These are phyloP conservation scores for Cupressus sempervirens DNA, from an alignment of 75 land plant species.

Conservation along the genomic window DNA sequence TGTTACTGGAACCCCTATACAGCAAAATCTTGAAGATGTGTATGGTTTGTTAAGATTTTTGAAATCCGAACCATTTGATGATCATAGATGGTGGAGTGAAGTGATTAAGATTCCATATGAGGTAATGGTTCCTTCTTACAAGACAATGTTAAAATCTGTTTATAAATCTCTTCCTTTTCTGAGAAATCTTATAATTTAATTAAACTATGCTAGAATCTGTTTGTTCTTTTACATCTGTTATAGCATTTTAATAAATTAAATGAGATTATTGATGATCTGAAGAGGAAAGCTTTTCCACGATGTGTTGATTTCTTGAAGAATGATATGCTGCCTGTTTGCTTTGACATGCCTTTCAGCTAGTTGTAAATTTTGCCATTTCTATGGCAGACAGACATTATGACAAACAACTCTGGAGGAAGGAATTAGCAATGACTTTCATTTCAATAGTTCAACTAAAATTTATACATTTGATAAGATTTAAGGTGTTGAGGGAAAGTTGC, in stretches of 20 bases:
- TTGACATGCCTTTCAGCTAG: background rate
- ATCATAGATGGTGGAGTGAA: slow-evolving; percentile 80
- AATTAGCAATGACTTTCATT: background rate
- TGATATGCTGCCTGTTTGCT: background rate
- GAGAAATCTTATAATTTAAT: background rate
- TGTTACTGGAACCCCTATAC: slow-evolving; percentile 97
- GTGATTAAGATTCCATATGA: slow-evolving; percentile 87
- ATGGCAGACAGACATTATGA: background rate
- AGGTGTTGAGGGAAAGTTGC: background rate
- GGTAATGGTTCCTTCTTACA: slow-evolving; percentile 34
- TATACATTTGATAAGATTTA: background rate
- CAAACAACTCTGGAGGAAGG: background rate
- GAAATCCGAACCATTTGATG: slow-evolving; percentile 69
- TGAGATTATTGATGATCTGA: background rate
- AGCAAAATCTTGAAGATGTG: slow-evolving; percentile 84
- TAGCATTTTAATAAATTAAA: slow-evolving; percentile 7
- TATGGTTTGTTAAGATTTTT: slow-evolving; percentile 83
- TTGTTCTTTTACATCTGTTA: slow-evolving; percentile 9
- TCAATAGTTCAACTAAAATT: background rate
- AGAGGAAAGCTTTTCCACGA: background rate
- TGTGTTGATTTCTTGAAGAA: background rate
- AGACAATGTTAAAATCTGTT: background rate
- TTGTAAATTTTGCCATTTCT: background rate
- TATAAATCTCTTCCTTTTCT: background rate
- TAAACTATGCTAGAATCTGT: background rate